phyloP scores from a whole-genome alignment of 164 flowering plant species.

The Magnolia kwangsiensis region DNA sequence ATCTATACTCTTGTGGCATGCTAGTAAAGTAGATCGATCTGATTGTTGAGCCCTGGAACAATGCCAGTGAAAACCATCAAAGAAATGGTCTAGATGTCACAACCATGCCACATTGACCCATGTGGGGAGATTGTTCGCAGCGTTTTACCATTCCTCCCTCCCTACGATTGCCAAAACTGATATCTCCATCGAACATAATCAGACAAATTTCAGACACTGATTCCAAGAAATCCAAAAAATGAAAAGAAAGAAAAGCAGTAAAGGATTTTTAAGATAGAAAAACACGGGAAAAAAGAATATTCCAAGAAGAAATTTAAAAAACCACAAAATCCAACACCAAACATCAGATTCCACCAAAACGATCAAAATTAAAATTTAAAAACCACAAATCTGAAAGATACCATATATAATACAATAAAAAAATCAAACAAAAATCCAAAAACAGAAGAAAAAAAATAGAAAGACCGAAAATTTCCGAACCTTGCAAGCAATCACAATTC shows the following conservation, averaged over 20 bases:
- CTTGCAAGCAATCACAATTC: constrained; percentile 20
- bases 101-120: not conserved
- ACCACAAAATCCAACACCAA: not conserved
- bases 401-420: not conserved
- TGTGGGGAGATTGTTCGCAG: too few species aligned
- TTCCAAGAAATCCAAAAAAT: too few species aligned
- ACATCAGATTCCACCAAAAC: not conserved
- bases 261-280: too few species aligned
- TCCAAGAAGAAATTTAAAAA: not conserved
- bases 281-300: too few species aligned
- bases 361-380: not conserved
- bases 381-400: not conserved
- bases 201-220: too few species aligned
- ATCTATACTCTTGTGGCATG: too few species aligned
- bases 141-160: too few species aligned
- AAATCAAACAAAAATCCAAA: not conserved
- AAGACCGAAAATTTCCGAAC: not conserved
- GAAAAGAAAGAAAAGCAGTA: too few species aligned
- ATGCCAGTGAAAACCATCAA: not conserved
- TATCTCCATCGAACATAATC: too few species aligned
- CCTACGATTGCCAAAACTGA: too few species aligned
- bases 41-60: not conserved
- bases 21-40: not conserved
- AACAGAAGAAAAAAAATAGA: not conserved
- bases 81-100: not conserved